Conservation (phyloP, 2,329 filamentous ascomycete species). For the Clonostachys solani region DNA sequence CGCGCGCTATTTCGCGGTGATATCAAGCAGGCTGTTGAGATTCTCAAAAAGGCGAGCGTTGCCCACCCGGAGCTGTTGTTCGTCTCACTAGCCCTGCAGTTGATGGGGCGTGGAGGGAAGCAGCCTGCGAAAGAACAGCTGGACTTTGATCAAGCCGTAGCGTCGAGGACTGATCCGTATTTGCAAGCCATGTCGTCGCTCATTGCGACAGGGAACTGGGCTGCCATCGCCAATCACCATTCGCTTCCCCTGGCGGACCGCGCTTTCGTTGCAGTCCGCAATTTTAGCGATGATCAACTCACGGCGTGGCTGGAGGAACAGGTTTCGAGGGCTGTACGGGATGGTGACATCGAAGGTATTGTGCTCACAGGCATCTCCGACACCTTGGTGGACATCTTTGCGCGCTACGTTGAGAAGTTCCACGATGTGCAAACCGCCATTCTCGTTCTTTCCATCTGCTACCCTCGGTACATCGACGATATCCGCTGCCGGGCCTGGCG, state of each 20-base stretch:
- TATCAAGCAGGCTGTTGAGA: conserved; percentile 62
- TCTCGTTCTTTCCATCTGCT: conserved; percentile 68
- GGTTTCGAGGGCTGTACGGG: conserved; percentile 53
- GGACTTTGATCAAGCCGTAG: conserved; percentile 54
- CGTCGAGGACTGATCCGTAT: conserved; percentile 70
- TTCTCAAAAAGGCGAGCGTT: conserved; percentile 64
- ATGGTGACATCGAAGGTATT: conserved; percentile 73
- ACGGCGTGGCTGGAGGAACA: conserved; percentile 65
- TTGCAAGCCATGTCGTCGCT: conserved; percentile 75
- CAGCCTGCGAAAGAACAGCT: conserved; percentile 41
- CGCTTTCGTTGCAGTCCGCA: conserved; percentile 66
- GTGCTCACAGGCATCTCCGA: conserved; percentile 75
- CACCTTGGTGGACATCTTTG: conserved; percentile 68
- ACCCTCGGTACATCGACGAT: conserved; percentile 74
- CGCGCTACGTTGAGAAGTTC: conserved; percentile 71
- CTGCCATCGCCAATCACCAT: conserved; percentile 65
- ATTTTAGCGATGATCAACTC: conserved; percentile 58
- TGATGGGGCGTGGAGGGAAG: conserved; percentile 48
- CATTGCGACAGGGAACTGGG: conserved; percentile 75
- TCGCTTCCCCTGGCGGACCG: conserved; percentile 73
- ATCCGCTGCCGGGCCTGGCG: conserved; percentile 72
- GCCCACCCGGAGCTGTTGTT: conserved; percentile 62
- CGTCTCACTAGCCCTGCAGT: conserved; percentile 61
- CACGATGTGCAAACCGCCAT: conserved; percentile 77
- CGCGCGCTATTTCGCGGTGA: conserved; percentile 72